Evolutionary conservation across 306 rosid genomes (phyloP).

Genomic region (Lathyrus tuberosus): DNA sequence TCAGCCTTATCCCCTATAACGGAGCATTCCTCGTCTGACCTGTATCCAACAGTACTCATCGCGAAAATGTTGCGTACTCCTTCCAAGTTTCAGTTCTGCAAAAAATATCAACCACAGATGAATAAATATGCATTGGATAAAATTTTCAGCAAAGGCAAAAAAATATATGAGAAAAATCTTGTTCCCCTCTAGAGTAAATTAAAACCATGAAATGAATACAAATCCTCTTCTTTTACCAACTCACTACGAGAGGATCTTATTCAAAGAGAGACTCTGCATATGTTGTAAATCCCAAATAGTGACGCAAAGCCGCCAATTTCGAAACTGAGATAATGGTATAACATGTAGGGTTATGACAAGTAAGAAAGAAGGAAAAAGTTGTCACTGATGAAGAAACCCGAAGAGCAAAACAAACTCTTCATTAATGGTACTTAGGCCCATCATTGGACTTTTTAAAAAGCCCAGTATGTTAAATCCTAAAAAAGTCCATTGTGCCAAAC

Average conservation of each 20-base stretch:
- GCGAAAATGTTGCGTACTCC: slow-evolving; percentile 35
- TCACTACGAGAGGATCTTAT: background rate
- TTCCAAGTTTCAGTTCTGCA: slow-evolving; percentile 42
- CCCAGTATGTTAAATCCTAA: background rate
- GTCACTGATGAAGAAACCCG: background rate
- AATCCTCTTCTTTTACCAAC: slow-evolving; percentile 3
- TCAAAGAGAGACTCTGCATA: background rate
- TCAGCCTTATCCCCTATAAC: slow-evolving; percentile 79
- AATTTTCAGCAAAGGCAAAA: slow-evolving; percentile 14
- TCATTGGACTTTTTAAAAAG: background rate
- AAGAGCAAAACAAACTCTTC: background rate
- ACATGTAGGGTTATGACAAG: background rate
- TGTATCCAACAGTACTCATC: slow-evolving; percentile 59
- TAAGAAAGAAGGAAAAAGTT: slow-evolving; percentile 2
- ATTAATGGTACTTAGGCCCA: background rate
- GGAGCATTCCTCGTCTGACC: slow-evolving; percentile 73
- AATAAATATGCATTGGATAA: background rate
- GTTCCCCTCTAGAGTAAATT: slow-evolving; percentile 6
- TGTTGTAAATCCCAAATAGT: background rate
- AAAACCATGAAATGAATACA: slow-evolving; percentile 19
- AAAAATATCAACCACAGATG: slow-evolving; percentile 30
- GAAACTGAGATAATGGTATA: slow-evolving; percentile 4
- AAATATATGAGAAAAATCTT: background rate
- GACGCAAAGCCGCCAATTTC: background rate
- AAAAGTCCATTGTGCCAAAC: background rate